Base-by-base conservation (phyloP, 169 alveolate genomes). In the Miamiensis avidus region DNA sequence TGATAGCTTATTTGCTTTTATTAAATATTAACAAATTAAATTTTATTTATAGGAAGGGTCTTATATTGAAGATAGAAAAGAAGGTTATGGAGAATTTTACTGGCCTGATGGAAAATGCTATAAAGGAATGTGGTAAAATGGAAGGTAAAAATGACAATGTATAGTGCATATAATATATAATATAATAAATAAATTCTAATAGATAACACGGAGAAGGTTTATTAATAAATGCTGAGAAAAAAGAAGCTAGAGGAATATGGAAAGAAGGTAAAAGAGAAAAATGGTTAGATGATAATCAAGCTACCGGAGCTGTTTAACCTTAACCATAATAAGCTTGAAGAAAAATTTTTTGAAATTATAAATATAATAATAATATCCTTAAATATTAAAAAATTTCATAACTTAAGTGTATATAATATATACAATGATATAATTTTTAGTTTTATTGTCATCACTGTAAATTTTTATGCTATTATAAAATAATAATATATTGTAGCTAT, bases 71-170 rank as follows among this genome's bases (percentile, higher is more conserved):
- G 95, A 90, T 85, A 91, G 89, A 87, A 93, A 91, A 85, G 89
- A 93, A 76, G 96, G 95, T 25, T 78, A 83, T 65, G 96, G 96
- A 16, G 84, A 81, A 75, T 91, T 82, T 83, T 29, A 72, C 30
- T 91, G 94, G 94, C 82, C 34, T 74, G 94, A 89, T 89, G 91
- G 93, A 65, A 89, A 88, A 85, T 31, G 75, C 34, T 89, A 91
- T 84, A 75, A 83, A 82, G 96, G 96, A n/a, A 81, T 82, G 34
- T 93, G 96, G 96, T 89, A 90, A 69, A 78, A 85, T 75, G 93
- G 93, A 26, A 93, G 90, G 77, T 88, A 93, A 69, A 49, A 49
- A 49, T 49, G 4, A 49, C 20, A 49, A 11, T 11, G 69, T 11
- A 49, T 11, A 11, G 69, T 49, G 4, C 20, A 11, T 49, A 49